These are phyloP conservation scores for Aphanomyces stellatus DNA, from an alignment of 352 stramenopile genomes.

Conservation along the genomic window DNA sequence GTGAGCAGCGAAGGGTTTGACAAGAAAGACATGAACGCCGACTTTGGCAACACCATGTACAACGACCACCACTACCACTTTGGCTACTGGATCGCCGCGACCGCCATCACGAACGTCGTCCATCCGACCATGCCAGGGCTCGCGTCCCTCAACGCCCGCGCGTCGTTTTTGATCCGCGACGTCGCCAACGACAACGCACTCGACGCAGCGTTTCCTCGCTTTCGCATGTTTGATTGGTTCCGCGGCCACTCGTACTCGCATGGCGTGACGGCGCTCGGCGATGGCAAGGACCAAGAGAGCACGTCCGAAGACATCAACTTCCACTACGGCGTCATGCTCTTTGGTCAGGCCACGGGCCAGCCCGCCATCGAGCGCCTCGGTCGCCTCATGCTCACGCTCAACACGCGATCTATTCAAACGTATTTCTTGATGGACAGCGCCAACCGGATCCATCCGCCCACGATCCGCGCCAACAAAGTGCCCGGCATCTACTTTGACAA, in stretches of 20 bases:
- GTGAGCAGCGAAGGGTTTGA: constrained; percentile 54
- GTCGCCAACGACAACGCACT: constrained; percentile 36
- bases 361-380: constrained; percentile 34
- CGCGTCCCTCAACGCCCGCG: constrained; percentile 45
- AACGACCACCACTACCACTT: constrained; percentile 75
- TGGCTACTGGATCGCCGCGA: constrained; percentile 60
- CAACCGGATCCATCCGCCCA: constrained; percentile 43
- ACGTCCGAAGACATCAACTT: constrained; percentile 67
- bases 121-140: constrained; percentile 50
- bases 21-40: constrained; percentile 38
- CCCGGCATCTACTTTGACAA: constrained; percentile 74
- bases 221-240: constrained; percentile 61
- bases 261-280: constrained; percentile 38
- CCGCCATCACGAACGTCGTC: constrained; percentile 57
- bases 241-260: constrained; percentile 66
- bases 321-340: constrained; percentile 45
- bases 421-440: constrained; percentile 62
- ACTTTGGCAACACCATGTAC: constrained; percentile 68
- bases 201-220: constrained; percentile 56
- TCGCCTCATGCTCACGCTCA: constrained; percentile 49
- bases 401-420: constrained; percentile 39
- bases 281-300: constrained; percentile 60
- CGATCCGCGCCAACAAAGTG: constrained; percentile 40
- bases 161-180: constrained; percentile 37
- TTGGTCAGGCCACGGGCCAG: constrained; percentile 33